Evolutionary conservation across 768 basidiomycete species (phyloP).

Genomic region (Ramaria sp.): DNA sequence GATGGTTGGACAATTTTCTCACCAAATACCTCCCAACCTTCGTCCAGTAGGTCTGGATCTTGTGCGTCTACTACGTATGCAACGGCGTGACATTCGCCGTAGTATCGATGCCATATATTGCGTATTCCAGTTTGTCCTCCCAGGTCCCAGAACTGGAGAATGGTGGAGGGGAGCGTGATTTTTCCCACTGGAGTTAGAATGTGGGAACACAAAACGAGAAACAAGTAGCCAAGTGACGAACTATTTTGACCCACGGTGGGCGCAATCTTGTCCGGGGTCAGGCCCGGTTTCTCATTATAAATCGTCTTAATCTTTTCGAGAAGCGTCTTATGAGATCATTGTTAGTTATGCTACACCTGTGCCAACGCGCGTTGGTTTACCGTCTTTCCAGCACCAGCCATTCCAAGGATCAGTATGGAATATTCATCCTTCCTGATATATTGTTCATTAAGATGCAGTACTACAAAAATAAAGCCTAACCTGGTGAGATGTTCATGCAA

Average conservation of each 20-base stretch:
- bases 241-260: slow-evolving; percentile 98
- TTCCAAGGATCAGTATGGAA: slow-evolving; percentile 88
- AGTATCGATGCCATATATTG: slow-evolving; percentile 90
- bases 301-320: slow-evolving; percentile 91
- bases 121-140: slow-evolving; percentile 92
- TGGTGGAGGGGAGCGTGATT: slow-evolving; percentile 85
- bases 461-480: slow-evolving; percentile 16
- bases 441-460: not conserved
- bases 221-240: slow-evolving; percentile 28
- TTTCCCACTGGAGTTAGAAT: slow-evolving; percentile 62
- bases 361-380: slow-evolving; percentile 26
- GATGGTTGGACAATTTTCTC: slow-evolving; percentile 20
- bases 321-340: slow-evolving; percentile 43
- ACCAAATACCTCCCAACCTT: slow-evolving; percentile 99
- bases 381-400: slow-evolving; percentile 90
- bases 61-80: slow-evolving; percentile 92
- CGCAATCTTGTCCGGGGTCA: slow-evolving; percentile 87
- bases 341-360: not conserved
- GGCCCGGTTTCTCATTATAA: slow-evolving; percentile 77
- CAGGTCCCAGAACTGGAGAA: slow-evolving; percentile 94
- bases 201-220: not conserved
- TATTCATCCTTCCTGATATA: slow-evolving; percentile 70
- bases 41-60: slow-evolving; percentile 78
- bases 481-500: slow-evolving; percentile 84
- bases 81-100: slow-evolving; percentile 94